Evolutionary conservation across 768 basidiomycete species (phyloP).

Genomic region (Lactarius pseudohatsudake): DNA sequence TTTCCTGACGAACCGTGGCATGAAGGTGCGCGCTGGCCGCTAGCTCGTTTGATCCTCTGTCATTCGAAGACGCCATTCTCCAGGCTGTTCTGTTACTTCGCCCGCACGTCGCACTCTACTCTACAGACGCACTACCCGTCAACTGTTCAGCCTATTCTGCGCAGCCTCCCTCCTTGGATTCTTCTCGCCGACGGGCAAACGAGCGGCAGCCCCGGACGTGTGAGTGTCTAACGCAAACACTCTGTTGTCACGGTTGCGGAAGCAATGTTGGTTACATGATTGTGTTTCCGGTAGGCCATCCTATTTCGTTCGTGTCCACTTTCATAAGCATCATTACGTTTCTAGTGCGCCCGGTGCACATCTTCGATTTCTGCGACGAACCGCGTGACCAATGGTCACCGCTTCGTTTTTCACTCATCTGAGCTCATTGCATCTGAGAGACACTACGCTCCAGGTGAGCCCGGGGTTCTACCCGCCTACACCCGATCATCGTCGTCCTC

Average conservation of each 20-base stretch:
- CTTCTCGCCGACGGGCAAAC: slow-evolving; percentile 35
- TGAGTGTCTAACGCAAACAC: slow-evolving; percentile 80
- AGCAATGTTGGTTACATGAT: slow-evolving; percentile 76
- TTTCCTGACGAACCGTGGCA: slow-evolving; percentile 81
- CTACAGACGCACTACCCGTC: slow-evolving; percentile 74
- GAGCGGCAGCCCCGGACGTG: slow-evolving; percentile 54
- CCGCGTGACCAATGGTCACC: slow-evolving; percentile 78
- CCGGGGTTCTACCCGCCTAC: slow-evolving; percentile 39
- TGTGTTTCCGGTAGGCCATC: slow-evolving; percentile 56
- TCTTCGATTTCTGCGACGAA: slow-evolving; percentile 64
- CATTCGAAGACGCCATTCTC: slow-evolving; percentile 17
- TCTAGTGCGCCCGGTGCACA: slow-evolving; percentile 68
- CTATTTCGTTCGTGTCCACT: slow-evolving; percentile 2
- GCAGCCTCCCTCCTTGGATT: slow-evolving; percentile 33
- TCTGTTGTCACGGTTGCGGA: slow-evolving; percentile 82
- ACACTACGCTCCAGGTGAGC: slow-evolving; percentile 61
- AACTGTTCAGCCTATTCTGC: slow-evolving; percentile 71
- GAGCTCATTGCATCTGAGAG: slow-evolving; percentile 65
- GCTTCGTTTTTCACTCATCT: slow-evolving; percentile 81
- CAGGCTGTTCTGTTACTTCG: slow-evolving; percentile 83
- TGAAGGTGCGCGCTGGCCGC: slow-evolving; percentile 55
- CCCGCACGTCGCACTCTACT: slow-evolving; percentile 79
- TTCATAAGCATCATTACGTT: slow-evolving; percentile 19
- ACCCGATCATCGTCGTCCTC: slow-evolving; percentile 23
- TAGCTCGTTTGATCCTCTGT: slow-evolving; percentile 8